These are phyloP conservation scores for Debaryomyces coudertii DNA, from an alignment of 1,139 yeast genomes.

Conservation along the genomic window DNA sequence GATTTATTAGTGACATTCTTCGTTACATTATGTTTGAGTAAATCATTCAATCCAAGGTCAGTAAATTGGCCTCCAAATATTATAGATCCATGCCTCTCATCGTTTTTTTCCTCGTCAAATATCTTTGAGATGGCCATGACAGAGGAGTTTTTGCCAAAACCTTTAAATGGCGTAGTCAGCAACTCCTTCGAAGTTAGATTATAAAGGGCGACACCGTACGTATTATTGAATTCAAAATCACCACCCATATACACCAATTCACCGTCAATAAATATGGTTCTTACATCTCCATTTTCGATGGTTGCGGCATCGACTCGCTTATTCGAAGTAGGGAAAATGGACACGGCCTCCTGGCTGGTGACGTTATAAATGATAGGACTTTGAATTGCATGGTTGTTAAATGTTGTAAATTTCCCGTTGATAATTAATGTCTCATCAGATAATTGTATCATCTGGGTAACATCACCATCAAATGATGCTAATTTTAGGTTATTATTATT, in stretches of 20 bases:
- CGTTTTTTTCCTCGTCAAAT: constrained; percentile 35
- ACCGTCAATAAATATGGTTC: constrained; percentile 50
- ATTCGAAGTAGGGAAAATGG: constrained; percentile 32
- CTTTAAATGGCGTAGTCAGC: constrained; percentile 66
- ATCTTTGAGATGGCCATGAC: constrained; percentile 68
- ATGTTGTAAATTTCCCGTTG: constrained; percentile 44
- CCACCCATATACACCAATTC: constrained; percentile 81
- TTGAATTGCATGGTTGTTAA: constrained; percentile 39
- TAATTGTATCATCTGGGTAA: constrained; percentile 32
- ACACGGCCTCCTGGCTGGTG: constrained; percentile 43
- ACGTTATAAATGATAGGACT: constrained; percentile 62
- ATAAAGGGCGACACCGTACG: constrained; percentile 71
- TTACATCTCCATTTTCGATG: constrained; percentile 53
- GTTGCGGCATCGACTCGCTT: constrained; percentile 27
- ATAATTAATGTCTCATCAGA: constrained; percentile 39
- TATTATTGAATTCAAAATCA: constrained; percentile 55
- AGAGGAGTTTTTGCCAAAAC: constrained; percentile 64
- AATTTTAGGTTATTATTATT: constrained; percentile 33
- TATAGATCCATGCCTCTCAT: constrained; percentile 43
- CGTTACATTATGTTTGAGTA: constrained; percentile 39
- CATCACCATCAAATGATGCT: constrained; percentile 39
- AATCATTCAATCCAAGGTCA: constrained; percentile 58
- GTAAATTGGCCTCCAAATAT: constrained; percentile 81
- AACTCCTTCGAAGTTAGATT: constrained; percentile 50
- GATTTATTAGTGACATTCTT: constrained; percentile 35